Evolutionary conservation across 2,329 filamentous ascomycete genomes (phyloP), one percentile per base, ranked within the genome.

Genomic region (Cytospora piceicola): DNA sequence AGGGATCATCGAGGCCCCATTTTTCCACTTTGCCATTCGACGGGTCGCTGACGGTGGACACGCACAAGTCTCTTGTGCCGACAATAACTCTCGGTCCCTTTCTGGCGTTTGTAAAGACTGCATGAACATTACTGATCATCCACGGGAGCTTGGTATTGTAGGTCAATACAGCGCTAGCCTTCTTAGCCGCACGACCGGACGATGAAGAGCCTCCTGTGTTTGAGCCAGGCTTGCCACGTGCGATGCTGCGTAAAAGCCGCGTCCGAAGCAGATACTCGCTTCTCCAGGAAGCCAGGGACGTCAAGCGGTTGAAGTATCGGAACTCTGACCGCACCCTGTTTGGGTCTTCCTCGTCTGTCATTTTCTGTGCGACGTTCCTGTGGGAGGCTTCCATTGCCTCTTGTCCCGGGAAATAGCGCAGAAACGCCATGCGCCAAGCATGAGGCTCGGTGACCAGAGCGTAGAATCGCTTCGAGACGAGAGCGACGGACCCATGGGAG

Each of bases 191-290:
- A 63, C 79, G 78, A 68, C 75, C 78, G 46, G 77, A 74, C n/a
- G 83, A 80, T n/a, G 77, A 74, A 14, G 83, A 82, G 34, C 78
- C 85, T 75, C 72, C 82, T 78, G 61, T 59, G 56, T 81, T 80
- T 46, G 89, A 84, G 71, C 84, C 79, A 66, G 94, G 93, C 74
- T 94, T 96, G 59, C 94, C 95, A 67, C 92, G 88, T 56, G 85
- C 85, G 65, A 98, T 81, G 68, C 92, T 95, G 54, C 93, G 87
- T 61, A 98, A 80, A 60, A 98, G 84, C 56, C 92, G 87, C 2
- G 93, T 97, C 56, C 95, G 86, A 64, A 97, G 80, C 57, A 98
- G 90, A 73, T 98, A 99, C 77, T 99, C 95, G 77, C 92, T 97
- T 71, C 94, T 87, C 94, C 95, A 98, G 11, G 94, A 95, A n/a